phyloP scores from a whole-genome alignment of 1,284 basidiomycete genomes.

The Psilocybe mexicana region DNA sequence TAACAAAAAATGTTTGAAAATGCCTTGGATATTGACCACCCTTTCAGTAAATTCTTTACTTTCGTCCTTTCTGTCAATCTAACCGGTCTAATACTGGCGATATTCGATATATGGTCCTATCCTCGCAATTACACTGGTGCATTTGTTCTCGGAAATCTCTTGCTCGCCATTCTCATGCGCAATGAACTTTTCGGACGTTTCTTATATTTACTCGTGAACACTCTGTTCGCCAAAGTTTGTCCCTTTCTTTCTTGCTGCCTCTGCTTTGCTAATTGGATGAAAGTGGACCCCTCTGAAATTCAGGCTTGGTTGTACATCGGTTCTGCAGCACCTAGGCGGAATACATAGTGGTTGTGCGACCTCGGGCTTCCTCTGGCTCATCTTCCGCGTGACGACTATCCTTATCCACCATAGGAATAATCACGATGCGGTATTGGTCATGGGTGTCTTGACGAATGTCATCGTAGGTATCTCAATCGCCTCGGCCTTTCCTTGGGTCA shows the following conservation, averaged over 20 bases:
- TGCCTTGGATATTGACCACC: background rate
- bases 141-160: slow-evolving; percentile 60
- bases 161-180: slow-evolving; percentile 52
- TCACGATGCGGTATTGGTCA: slow-evolving; percentile 55
- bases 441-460: slow-evolving; percentile 58
- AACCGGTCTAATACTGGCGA: slow-evolving; percentile 50
- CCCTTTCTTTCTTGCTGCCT: background rate
- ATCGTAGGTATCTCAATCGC: slow-evolving; percentile 56
- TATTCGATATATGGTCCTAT: slow-evolving; percentile 55
- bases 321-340: slow-evolving; percentile 67
- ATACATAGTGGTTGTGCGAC: slow-evolving; percentile 72
- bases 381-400: slow-evolving; percentile 55
- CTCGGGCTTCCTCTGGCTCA: slow-evolving; percentile 63
- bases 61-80: slow-evolving; percentile 53
- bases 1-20: background rate
- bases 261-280: slow-evolving; percentile 7
- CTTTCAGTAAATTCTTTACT: slow-evolving; percentile 59
- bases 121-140: slow-evolving; percentile 59
- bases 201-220: slow-evolving; percentile 59
- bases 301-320: slow-evolving; percentile 60
- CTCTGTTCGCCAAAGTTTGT: slow-evolving; percentile 59
- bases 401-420: slow-evolving; percentile 55
- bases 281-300: slow-evolving; percentile 69
- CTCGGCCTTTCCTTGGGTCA: slow-evolving; percentile 68
- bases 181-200: slow-evolving; percentile 65